Conservation (phyloP, 306 rosid species). For the Vigna angularis region DNA sequence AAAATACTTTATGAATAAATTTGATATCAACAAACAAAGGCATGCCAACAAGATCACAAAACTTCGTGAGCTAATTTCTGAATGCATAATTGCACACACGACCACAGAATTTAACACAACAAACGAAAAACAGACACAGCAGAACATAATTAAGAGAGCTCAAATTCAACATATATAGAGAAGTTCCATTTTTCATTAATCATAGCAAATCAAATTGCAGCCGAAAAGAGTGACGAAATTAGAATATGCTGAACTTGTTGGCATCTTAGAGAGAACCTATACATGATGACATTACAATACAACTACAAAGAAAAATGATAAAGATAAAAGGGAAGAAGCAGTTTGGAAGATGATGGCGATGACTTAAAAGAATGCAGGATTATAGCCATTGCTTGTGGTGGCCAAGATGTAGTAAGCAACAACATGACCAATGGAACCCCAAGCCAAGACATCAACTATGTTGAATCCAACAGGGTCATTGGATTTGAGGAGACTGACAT, state of each 20-base stretch:
- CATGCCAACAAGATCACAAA: background rate
- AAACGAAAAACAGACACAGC: background rate
- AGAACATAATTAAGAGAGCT: background rate
- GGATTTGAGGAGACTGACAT: constrained; percentile 88
- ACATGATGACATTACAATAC: constrained; percentile 39
- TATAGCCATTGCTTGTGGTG: constrained; percentile 94
- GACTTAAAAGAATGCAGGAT: constrained; percentile 80
- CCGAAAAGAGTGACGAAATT: constrained; percentile 9
- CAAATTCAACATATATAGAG: constrained; percentile 2
- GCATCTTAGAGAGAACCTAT: constrained; percentile 43
- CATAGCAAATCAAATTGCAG: constrained; percentile 36
- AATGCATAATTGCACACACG: background rate
- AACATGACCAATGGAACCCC: constrained; percentile 95
- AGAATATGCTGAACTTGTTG: constrained; percentile 11
- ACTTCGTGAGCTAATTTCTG: background rate
- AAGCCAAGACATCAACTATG: constrained; percentile 93
- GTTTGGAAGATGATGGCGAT: constrained; percentile 1
- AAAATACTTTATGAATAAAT: background rate
- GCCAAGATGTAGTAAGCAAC: constrained; percentile 96
- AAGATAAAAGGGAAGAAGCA: background rate
- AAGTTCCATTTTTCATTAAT: constrained; percentile 35
- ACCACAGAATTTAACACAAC: background rate
- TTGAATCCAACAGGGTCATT: constrained; percentile 99
- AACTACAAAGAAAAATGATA: background rate
- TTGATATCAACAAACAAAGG: background rate